Evolutionary conservation across 73 alveolate species (phyloP), one percentile per base, ranked within the genome.

Genomic region (Tetrahymena thermophila): DNA sequence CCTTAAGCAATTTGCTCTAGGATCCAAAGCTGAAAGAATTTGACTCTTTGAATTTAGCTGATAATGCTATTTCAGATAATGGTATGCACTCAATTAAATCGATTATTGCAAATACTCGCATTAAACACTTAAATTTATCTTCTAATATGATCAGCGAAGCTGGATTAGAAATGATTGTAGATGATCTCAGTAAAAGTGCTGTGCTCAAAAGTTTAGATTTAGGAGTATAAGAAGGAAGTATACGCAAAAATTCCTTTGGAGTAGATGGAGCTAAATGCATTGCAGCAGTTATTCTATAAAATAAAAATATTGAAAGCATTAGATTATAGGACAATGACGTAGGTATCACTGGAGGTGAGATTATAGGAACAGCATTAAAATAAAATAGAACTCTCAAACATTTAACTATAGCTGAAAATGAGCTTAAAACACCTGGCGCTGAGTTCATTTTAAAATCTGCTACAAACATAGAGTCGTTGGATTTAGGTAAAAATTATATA

Each of bases 291-390:
- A 96, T 99, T 56, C 96, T 99, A 37, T 96, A 98, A 85, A 99
- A 99, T 96, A 97, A 97, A 85, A 96, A 96, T 93, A 96, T 99
- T 42, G 99, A 99, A 94, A 94, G 98, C 31, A 97, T 99, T 50
- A 96, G 97, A 35, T 95, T 99, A 44, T 98, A 99, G 85, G 99
- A 99, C 94, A 99, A 99, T 96, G 99, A 97, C 56, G 97, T 99
- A 16, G 99, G 99, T 1, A 97, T 99, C 71, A 99, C 98, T 94
- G 99, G 99, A 28, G 99, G 99, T 11, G 99, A 99, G 95, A 97
- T 99, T 93, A 97, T 99, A 25, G 99, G 99, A 17, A 98, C 98
- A 42, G 99, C 99, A 44, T 94, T 99, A 34, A 97, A 98, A 84
- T 97, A 98, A 89, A 99, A 99, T 96, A 98, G 97, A 89, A 97